Evolutionary conservation across 2,329 filamentous ascomycete species (phyloP).

Genomic region (Pseudogymnoascus sp.): DNA sequence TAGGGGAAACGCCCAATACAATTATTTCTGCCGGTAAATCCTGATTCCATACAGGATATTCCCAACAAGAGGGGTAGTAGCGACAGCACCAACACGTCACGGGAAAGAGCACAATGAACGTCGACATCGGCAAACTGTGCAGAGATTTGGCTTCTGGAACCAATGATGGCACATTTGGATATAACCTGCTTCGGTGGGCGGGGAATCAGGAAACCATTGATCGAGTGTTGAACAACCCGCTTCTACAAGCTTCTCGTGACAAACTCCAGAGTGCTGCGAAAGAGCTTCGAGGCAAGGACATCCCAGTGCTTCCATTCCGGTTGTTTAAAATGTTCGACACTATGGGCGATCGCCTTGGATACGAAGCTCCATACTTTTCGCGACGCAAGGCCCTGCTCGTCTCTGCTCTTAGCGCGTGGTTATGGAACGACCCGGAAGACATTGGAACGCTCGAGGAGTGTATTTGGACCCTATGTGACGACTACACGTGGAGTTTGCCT

Average conservation of each 20-base stretch:
- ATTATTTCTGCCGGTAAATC: neutral
- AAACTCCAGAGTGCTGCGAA: neutral
- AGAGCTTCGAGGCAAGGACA: neutral
- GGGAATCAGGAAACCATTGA: neutral
- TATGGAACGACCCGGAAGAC: neutral
- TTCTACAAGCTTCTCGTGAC: neutral
- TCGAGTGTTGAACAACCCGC: neutral
- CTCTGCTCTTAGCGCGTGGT: neutral
- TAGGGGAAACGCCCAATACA: neutral
- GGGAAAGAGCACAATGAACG: neutral
- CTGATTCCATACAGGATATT: neutral
- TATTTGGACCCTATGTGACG: neutral
- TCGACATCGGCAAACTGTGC: neutral
- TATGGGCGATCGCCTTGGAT: neutral
- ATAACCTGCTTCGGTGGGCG: neutral
- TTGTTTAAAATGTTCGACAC: neutral
- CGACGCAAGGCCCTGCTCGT: neutral
- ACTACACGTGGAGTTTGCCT: constrained; percentile 7
- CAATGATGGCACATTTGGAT: neutral
- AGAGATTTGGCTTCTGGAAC: neutral
- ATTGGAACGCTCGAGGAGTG: constrained; percentile 1
- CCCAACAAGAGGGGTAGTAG: neutral
- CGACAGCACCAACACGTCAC: neutral
- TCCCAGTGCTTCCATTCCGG: constrained; percentile 3
- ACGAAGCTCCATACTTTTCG: neutral